A percentile compares a stretch with the other conserved stretches of the same genome.
Conservation (phyloP, 441 rosid species). For the Eruca vesicaria region DNA sequence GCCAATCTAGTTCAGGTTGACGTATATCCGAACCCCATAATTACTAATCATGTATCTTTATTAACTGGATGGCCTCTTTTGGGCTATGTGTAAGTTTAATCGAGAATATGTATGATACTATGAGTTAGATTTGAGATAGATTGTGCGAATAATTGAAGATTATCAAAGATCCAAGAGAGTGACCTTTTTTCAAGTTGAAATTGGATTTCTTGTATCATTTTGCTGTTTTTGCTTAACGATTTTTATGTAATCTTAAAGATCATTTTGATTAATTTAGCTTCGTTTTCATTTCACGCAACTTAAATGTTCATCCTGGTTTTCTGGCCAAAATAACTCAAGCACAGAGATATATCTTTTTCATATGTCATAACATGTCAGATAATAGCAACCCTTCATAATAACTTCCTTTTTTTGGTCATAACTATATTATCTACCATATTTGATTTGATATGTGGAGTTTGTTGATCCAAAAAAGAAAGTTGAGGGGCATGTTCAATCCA, state of each 20-base stretch:
- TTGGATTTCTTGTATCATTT: neutral
- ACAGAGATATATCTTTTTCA: neutral
- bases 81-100: too few relatives aligned
- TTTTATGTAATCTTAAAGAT: too few relatives aligned
- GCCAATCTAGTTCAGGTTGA: neutral
- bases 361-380: too few relatives aligned
- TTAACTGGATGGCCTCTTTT: neutral
- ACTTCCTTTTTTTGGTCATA: too few relatives aligned
- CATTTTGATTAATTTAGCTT: neutral
- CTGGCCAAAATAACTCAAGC: neutral
- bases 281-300: neutral
- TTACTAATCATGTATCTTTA: neutral
- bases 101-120: neutral
- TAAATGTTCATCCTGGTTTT: neutral
- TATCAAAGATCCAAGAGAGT: neutral
- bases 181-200: neutral
- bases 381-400: too few relatives aligned
- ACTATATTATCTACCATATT: too few relatives aligned
- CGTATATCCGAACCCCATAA: neutral
- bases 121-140: neutral
- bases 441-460: too few relatives aligned
- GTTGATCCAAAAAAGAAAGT: too few relatives aligned
- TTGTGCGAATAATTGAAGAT: neutral
- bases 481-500: too few relatives aligned
- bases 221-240: too few relatives aligned